Evolutionary conservation across 2,329 filamentous ascomycete genomes (phyloP).

Genomic region (Sporothrix mexicana): DNA sequence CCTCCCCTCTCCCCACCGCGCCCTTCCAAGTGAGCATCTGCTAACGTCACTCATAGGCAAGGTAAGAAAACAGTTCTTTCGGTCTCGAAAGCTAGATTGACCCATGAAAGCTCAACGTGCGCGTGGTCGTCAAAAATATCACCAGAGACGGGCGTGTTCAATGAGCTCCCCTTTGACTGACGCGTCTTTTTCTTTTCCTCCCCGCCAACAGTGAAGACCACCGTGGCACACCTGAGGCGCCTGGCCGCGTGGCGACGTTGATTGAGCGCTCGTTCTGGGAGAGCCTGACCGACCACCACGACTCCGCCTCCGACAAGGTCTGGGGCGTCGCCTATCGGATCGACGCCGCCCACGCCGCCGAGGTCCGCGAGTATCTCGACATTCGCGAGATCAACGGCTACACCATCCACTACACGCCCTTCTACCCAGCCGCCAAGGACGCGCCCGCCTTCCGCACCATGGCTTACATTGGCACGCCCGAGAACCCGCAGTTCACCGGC

Average conservation of each 20-base stretch:
- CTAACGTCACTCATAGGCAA: constrained; percentile 8
- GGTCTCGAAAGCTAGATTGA: too few species aligned
- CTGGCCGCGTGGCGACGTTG: constrained; percentile 90
- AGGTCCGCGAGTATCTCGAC: constrained; percentile 88
- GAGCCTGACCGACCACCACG: constrained; percentile 71
- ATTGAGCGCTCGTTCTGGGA: constrained; percentile 87
- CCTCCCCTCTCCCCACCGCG: background rate
- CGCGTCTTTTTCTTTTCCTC: background rate
- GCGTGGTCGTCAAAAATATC: too few species aligned
- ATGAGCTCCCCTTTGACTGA: background rate
- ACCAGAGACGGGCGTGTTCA: too few species aligned
- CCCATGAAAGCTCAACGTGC: too few species aligned
- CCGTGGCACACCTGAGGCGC: constrained; percentile 83
- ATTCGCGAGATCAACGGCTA: constrained; percentile 98
- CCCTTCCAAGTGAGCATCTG: background rate
- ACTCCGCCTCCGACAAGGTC: constrained; percentile 67
- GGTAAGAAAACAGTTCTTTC: background rate
- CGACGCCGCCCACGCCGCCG: constrained; percentile 69
- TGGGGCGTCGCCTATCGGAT: constrained; percentile 97
- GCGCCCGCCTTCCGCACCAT: constrained; percentile 59
- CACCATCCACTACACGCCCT: constrained; percentile 87
- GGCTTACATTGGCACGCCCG: constrained; percentile 93
- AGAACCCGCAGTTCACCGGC: constrained; percentile 90
- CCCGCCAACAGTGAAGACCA: constrained; percentile 77
- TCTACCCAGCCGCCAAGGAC: constrained; percentile 65